Evolutionary conservation across 345 rosid species (phyloP).

Genomic region (Arabidopsis arenosa): DNA sequence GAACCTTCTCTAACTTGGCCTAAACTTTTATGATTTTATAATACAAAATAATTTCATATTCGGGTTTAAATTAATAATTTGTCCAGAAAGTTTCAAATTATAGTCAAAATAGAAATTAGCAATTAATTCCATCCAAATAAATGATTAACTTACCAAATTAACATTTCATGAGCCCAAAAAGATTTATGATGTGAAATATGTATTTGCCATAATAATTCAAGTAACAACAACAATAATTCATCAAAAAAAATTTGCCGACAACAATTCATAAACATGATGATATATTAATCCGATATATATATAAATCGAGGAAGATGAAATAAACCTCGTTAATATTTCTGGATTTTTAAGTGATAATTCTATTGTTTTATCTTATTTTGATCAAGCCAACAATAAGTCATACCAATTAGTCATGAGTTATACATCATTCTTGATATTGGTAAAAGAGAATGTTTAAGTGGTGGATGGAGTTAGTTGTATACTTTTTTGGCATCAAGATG

Average conservation of each 20-base stretch:
- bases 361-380: background rate
- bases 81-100: background rate
- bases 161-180: background rate
- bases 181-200: background rate
- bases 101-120: background rate
- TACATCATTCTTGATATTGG: background rate
- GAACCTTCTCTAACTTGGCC: background rate
- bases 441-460: slow-evolving; percentile 19
- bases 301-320: background rate
- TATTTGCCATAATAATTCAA: background rate
- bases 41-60: background rate
- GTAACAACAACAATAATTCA: background rate
- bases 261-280: background rate
- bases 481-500: slow-evolving; percentile 40
- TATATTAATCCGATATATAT: background rate
- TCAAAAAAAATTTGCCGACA: background rate
- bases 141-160: background rate
- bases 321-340: background rate
- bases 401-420: slow-evolving; percentile 28
- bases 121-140: background rate
- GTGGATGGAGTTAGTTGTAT: slow-evolving; percentile 46
- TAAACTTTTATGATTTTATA: background rate
- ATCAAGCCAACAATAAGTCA: slow-evolving; percentile 23
- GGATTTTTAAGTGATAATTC: background rate
- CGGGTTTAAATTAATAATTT: background rate